phyloP scores from a whole-genome alignment of 2,329 filamentous ascomycete species.

The Uncinocarpus reesii region DNA sequence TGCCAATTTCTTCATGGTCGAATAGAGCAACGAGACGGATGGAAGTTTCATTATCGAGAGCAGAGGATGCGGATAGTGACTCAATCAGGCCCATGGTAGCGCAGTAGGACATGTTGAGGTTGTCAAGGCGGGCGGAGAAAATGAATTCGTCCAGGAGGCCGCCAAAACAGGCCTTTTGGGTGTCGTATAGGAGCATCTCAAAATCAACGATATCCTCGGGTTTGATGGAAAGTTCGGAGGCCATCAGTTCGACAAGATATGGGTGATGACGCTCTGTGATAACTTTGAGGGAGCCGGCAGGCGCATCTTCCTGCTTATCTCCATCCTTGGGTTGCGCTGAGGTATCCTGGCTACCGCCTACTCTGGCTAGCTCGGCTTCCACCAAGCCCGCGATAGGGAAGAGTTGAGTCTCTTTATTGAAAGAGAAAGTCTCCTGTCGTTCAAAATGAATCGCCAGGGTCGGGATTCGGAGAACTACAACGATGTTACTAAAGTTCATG shows the following conservation, averaged over 20 bases:
- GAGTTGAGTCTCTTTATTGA: constrained; percentile 94
- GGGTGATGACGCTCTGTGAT: constrained; percentile 80
- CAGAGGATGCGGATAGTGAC: constrained; percentile 54
- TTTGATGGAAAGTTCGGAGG: constrained; percentile 61
- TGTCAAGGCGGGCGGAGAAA: constrained; percentile 91
- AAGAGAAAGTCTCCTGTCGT: constrained; percentile 72
- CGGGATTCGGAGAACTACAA: constrained; percentile 67
- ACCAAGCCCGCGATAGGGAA: constrained; percentile 87
- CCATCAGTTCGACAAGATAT: constrained; percentile 74
- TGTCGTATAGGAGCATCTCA: constrained; percentile 93
- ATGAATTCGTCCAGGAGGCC: constrained; percentile 90
- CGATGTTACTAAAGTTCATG: neutral
- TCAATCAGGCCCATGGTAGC: constrained; percentile 73
- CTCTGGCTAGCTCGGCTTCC: constrained; percentile 64
- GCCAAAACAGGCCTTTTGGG: constrained; percentile 78
- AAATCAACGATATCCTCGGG: constrained; percentile 76
- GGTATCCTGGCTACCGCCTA: constrained; percentile 23
- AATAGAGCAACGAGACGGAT: constrained; percentile 93
- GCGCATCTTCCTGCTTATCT: constrained; percentile 31
- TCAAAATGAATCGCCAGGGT: constrained; percentile 91
- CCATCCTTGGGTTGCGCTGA: constrained; percentile 37
- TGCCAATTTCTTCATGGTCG: constrained; percentile 96
- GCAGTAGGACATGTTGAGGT: constrained; percentile 94
- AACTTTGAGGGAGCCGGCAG: constrained; percentile 64
- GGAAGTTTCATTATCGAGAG: constrained; percentile 63